Conservation (phyloP, 2,329 filamentous ascomycete species). For the Phialophora tarda region DNA sequence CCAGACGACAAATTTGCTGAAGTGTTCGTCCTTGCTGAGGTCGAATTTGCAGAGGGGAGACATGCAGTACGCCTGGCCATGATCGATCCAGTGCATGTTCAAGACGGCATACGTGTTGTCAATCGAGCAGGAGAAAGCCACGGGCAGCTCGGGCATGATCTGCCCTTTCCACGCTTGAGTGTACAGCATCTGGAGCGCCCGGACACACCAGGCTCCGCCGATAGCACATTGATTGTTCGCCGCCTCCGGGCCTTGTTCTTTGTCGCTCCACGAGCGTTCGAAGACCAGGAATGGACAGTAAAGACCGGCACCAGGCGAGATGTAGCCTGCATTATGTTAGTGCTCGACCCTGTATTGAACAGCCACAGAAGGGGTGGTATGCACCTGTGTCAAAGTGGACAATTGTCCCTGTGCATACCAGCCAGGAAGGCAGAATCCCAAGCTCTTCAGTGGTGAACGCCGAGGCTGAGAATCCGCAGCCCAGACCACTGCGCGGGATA, state of each 20-base stretch:
- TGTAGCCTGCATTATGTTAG: constrained; percentile 24
- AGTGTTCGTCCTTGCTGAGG: constrained; percentile 36
- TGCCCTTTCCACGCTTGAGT: constrained; percentile 30
- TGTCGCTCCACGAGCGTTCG: constrained; percentile 32
- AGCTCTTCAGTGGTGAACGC: constrained; percentile 33
- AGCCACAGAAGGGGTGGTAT: neutral
- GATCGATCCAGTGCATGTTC: constrained; percentile 40
- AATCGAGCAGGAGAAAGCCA: constrained; percentile 38
- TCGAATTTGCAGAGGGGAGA: constrained; percentile 39
- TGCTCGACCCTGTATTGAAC: neutral
- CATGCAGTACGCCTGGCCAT: constrained; percentile 39
- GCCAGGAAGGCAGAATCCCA: constrained; percentile 30
- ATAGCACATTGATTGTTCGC: constrained; percentile 40
- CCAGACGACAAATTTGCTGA: constrained; percentile 36
- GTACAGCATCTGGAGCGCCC: constrained; percentile 38
- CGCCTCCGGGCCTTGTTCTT: constrained; percentile 33
- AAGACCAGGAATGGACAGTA: constrained; percentile 38
- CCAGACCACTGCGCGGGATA: constrained; percentile 36
- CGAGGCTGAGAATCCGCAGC: constrained; percentile 36
- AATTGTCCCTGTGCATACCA: constrained; percentile 36
- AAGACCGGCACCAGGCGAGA: constrained; percentile 35
- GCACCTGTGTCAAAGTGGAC: constrained; percentile 35
- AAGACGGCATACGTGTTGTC: constrained; percentile 38
- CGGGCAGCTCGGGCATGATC: constrained; percentile 30
- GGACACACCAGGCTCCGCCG: constrained; percentile 38